phyloP scores from a whole-genome alignment of 1,284 basidiomycete species.

The Phellinidium pouzarii region DNA sequence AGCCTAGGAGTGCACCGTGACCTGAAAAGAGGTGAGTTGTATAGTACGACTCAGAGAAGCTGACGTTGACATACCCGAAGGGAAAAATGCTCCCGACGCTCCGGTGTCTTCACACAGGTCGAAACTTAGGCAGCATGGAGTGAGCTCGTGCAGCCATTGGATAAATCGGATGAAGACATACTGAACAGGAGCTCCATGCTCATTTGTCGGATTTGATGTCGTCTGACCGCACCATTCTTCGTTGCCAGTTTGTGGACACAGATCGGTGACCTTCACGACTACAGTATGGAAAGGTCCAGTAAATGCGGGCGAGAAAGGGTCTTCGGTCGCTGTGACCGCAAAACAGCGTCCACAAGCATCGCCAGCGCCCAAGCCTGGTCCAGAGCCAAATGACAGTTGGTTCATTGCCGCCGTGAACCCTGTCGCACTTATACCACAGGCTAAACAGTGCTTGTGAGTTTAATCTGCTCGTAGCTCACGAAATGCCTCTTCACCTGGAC shows the following conservation, averaged over 20 bases:
- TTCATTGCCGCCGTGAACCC: constrained; percentile 53
- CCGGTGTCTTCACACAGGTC: constrained; percentile 57
- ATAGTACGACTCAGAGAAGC: not conserved
- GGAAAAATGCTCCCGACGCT: constrained; percentile 47
- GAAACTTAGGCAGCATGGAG: constrained; percentile 34
- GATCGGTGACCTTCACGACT: constrained; percentile 50
- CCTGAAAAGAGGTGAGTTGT: not conserved
- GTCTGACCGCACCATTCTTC: constrained; percentile 51
- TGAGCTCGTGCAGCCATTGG: not conserved
- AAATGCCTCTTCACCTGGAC: constrained; percentile 32
- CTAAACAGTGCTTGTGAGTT: constrained; percentile 24
- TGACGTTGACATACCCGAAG: constrained; percentile 29
- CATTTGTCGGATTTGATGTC: constrained; percentile 35
- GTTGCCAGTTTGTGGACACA: constrained; percentile 44
- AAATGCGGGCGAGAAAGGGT: constrained; percentile 47
- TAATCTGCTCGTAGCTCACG: not conserved
- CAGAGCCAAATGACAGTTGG: constrained; percentile 48
- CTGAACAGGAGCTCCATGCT: constrained; percentile 42
- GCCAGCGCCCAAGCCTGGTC: constrained; percentile 44
- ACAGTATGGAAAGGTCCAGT: constrained; percentile 47
- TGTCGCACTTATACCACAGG: constrained; percentile 43
- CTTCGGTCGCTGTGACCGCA: constrained; percentile 39
- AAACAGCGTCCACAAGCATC: constrained; percentile 59
- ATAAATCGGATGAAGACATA: constrained; percentile 25
- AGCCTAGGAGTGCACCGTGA: constrained; percentile 17